Base-by-base conservation (phyloP, 192 early-diverging fungal species). In the Coemansia sp. region DNA sequence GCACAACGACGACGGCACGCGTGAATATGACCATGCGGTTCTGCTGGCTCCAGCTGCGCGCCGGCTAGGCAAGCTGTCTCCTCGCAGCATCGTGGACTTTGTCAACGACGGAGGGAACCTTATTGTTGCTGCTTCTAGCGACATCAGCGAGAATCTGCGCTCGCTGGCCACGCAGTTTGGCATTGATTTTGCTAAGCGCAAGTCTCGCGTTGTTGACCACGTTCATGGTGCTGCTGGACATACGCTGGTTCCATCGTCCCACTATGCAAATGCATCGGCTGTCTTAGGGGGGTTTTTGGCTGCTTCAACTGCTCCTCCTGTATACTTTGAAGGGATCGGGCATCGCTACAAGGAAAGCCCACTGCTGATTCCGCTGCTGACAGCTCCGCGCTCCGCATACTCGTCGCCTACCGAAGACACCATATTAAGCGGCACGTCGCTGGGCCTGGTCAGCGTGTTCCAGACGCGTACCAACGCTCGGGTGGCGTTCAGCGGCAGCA, bases 51-150 rank as follows among this genome's bases (percentile, higher is more conserved):
- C 90, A n/a, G 79, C 80, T 11, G 80, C 85, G 31, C 77, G 88
- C 86, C 79, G 70, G 66, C 69, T 59, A 41, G 85, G 84, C 38
- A 68, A 72, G 1, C 54, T 84, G 51, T 70, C 53, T 20, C 72
- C 85, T 10, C 78, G 65, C 14, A 60, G 82, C 34, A 71, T 99
- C 14, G 71, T 93, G 36, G 82, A 91, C 43, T 99, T 93, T 67
- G 82, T 97, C 38, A 86, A 94, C 45, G 80, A 84, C 20, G 95
- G 94, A 31, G 97, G 95, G 16, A 99, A 97, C 66, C 66, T 97
- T 28, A 37, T 99, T 5, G 47, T 94, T 11, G 89, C 86, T 4
- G 86, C 82, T 1, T 82, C 84, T 7, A 63, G 81, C 28, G 80
- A 86, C 40, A 53, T 88, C 15, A 80, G 83, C 5, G 88, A 89